Percentiles rank a stretch among this genome's conserved stretches.
phyloP scores from a whole-genome alignment of 192 early-diverging fungal species.

The Coemansia sp. region DNA sequence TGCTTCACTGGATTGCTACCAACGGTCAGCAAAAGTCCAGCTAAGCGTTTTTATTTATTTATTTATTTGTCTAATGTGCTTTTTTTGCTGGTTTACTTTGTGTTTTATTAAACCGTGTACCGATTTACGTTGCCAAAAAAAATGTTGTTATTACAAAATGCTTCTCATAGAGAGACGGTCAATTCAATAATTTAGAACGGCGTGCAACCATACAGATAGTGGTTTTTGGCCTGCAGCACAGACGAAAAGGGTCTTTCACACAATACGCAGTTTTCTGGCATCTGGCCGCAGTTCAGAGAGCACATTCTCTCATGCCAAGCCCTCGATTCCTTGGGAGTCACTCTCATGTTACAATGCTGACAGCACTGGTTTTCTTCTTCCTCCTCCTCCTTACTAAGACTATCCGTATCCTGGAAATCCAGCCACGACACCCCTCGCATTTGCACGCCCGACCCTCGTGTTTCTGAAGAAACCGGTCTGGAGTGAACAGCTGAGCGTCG shows the following conservation, averaged over 20 bases:
- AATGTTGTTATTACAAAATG: too few relatives aligned
- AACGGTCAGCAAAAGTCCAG: constrained; percentile 20
- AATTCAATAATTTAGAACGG: constrained; percentile 1
- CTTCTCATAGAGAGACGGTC: too few relatives aligned
- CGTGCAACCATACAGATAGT: constrained; percentile 43
- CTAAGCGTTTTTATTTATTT: neutral
- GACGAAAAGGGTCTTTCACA: constrained; percentile 30
- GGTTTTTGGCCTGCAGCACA: constrained; percentile 36
- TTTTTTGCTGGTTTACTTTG: constrained; percentile 6
- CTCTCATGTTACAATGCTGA: constrained; percentile 40
- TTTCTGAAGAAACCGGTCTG: constrained; percentile 3
- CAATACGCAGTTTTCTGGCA: constrained; percentile 13
- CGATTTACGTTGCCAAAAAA: too few relatives aligned
- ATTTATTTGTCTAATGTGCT: neutral
- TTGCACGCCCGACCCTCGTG: constrained; percentile 2
- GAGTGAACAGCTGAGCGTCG: constrained; percentile 1
- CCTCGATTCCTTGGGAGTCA: constrained; percentile 24
- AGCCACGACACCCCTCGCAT: constrained; percentile 26
- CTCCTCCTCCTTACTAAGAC: neutral
- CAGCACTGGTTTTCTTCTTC: constrained; percentile 12
- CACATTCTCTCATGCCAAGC: constrained; percentile 47
- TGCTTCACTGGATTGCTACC: constrained; percentile 56
- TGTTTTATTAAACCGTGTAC: neutral
- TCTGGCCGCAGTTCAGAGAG: constrained; percentile 9
- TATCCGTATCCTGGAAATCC: constrained; percentile 16